Conservation (phyloP, 495 filamentous ascomycete genomes). For the Penicillium silybi region DNA sequence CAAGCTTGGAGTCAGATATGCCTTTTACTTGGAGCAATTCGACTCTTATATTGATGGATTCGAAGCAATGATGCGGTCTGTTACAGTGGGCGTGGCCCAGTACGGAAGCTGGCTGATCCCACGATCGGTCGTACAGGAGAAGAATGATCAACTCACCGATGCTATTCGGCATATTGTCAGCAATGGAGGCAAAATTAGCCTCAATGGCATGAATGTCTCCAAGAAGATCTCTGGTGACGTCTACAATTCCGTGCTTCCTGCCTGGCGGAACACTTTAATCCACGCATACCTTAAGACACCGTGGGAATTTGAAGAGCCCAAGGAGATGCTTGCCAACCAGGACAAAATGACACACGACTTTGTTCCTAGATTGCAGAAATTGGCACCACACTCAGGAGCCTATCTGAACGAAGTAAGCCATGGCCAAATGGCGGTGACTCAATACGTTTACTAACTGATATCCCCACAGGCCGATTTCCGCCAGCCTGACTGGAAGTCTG, state of each 20-base stretch:
- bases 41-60: conserved; percentile 46
- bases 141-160: conserved; percentile 13
- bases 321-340: conserved; percentile 2
- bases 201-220: conserved; percentile 5
- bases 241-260: conserved; percentile 10
- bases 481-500: conserved; percentile 10
- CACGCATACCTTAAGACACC: conserved; percentile 1
- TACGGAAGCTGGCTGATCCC: conserved; percentile 58
- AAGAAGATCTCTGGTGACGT: conserved; percentile 4
- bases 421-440: background rate
- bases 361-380: conserved; percentile 3
- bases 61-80: conserved; percentile 28
- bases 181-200: conserved; percentile 2
- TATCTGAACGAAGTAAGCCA: conserved; percentile 13
- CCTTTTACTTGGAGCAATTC: conserved; percentile 24
- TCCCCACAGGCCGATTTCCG: conserved; percentile 6
- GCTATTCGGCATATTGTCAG: conserved; percentile 2
- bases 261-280: conserved; percentile 8
- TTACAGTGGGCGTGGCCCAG: conserved; percentile 47
- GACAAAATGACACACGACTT: conserved; percentile 9
- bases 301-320: conserved; percentile 7
- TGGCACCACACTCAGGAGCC: conserved; percentile 6
- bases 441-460: background rate
- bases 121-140: conserved; percentile 36
- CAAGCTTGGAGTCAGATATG: conserved; percentile 29